Evolutionary conservation across 2,329 filamentous ascomycete genomes (phyloP), one percentile per base, ranked within the genome.

Genomic region (Xylaria digitata): DNA sequence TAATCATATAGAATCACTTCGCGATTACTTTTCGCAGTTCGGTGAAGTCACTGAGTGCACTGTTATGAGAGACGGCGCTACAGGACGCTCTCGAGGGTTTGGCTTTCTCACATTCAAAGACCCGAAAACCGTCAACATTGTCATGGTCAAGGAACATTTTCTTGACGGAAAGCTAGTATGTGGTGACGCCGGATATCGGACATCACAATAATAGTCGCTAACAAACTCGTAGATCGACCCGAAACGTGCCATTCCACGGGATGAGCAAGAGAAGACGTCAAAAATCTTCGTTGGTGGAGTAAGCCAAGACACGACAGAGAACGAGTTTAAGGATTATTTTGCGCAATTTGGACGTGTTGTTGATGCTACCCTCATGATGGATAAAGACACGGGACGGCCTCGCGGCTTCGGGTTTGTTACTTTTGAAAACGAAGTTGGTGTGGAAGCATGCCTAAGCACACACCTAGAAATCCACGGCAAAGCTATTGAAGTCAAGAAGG

Each of bases 111-210:
- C 96, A 0, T 99, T 99, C 85, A 96, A 93, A 78, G 96, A 99
- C 77, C 92, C 96, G 54, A 97, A 97, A 83, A 97, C 93, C 3
- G 96, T 99, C 72, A 99, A 99, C 78, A 97, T 94, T 72, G 96
- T 99, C 71, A 99, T 99, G 96, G 96, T 99, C 70, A 99, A 99
- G 82, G 96, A 99, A 79, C 96, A 99, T 80, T 97, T 95, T 74
- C 87, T 99, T 23, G 96, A 99, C 78, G 96, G 96, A 69, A 99
- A 99, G 81, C 97, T 99, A 80, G 96, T 98, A 87, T 84, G 92
- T 82, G 48, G 23, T 49, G 45, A 65, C 60, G 8, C 15, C 32
- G 26, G 2, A 34, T 23, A 9, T 23, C 26, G 5, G 6, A 37
- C 46, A 11, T 19, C 6, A 54, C 19, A 45, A 17, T 9, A n/a